Percentiles rank a stretch among this genome's conserved stretches.
Evolutionary conservation across 2,329 filamentous ascomycete genomes (phyloP).

Genomic region (Curvularia spicifera): DNA sequence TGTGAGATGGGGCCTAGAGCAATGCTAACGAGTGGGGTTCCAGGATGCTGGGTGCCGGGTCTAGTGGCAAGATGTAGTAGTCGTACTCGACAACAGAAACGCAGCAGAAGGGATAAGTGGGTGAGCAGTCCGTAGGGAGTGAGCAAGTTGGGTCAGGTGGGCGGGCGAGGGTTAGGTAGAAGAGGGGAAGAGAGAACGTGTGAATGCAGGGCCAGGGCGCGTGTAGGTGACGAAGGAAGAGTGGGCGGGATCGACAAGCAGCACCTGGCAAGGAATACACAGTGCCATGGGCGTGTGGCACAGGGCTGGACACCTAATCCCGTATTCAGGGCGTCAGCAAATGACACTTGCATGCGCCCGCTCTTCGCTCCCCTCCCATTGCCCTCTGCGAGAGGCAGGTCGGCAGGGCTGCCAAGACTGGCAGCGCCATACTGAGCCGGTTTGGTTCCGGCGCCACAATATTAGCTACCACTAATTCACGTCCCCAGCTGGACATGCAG

Average conservation of each 20-base stretch:
- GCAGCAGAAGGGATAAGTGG: neutral
- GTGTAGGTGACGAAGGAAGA: constrained; percentile 14
- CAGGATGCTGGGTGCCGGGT: constrained; percentile 5
- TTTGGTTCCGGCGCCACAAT: neutral
- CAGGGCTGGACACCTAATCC: constrained; percentile 4
- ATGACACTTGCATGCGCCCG: constrained; percentile 9
- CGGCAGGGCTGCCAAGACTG: neutral
- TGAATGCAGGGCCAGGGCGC: constrained; percentile 2
- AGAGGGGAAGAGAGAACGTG: constrained; percentile 1
- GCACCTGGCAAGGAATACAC: constrained; percentile 7
- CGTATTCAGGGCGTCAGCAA: constrained; percentile 15
- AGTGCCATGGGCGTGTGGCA: constrained; percentile 1
- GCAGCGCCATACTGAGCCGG: neutral
- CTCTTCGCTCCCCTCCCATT: neutral
- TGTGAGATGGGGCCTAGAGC: constrained; percentile 20
- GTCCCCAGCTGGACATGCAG: neutral
- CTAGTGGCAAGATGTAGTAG: constrained; percentile 7
- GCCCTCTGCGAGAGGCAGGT: neutral
- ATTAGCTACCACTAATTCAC: neutral
- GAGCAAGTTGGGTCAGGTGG: neutral
- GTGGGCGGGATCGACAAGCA: constrained; percentile 14
- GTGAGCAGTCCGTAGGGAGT: neutral
- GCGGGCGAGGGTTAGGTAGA: neutral
- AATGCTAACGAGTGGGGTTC: constrained; percentile 11
- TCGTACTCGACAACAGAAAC: constrained; percentile 8